Evolutionary conservation across 768 basidiomycete species (phyloP), one percentile per base, ranked within the genome.

Genomic region (Tricholoma bakamatsutake): DNA sequence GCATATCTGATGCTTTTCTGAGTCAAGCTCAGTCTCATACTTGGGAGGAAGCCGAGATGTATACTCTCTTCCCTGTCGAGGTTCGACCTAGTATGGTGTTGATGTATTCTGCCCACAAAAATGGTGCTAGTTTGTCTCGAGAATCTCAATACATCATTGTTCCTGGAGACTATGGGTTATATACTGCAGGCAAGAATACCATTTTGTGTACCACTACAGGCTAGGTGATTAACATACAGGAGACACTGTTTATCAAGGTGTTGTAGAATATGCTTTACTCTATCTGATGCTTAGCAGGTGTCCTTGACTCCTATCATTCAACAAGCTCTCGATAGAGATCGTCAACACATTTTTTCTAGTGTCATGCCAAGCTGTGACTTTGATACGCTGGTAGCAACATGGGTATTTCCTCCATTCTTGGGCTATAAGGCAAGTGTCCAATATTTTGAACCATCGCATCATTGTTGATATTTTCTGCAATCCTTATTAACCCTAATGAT

Each of bases 281-380:
- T 39, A 11, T 39, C 37, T 39, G 37, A 39, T 39, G 37, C 37
- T 12, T 13, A 39, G 15, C 37, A 59, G 48, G 50, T 34, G 27
- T 52, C 30, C 11, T 57, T 57, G 57, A 50, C 56, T 45, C 24
- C 51, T 40, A 4, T 57, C 51, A 54, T 50, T 31, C 59, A 56
- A 60, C 50, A 57, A 60, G 52, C 59, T 54, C 57, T 60, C 35
- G 46, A 58, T 52, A 57, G 59, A 51, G 52, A 57, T 50, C 43
- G 47, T 39, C 15, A 50, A 58, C 57, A 57, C 45, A 24, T 57
- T 60, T 57, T 60, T 54, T 60, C 59, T 54, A 43, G 59, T 10
- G 46, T 47, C 2, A 17, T 24, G 11, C 18, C 46, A 47, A 53
- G 30, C 51, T n/a, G 39, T 48, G 42, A 53, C 49, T 57, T 37